Percentiles rank a stretch among this genome's conserved stretches.
Evolutionary conservation across 768 basidiomycete species (phyloP).

Genomic region (Mrakia hoshinonis): DNA sequence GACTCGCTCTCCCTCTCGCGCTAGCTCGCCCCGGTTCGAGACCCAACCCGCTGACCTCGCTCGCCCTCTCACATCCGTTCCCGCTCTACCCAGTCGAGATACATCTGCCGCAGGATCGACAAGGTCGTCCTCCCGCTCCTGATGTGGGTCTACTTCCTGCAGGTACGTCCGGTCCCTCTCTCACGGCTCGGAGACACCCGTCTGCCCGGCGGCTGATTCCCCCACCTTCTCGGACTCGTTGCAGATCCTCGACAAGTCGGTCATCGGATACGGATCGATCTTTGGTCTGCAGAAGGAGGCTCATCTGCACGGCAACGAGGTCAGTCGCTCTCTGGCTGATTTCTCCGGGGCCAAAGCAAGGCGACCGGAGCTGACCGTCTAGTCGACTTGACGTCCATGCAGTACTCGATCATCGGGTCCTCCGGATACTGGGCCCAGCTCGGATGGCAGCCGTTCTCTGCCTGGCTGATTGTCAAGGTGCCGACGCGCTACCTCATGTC

Average conservation of each 20-base stretch:
- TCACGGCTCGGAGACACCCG: background rate
- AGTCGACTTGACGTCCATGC: background rate
- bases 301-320: conserved; percentile 17
- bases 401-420: conserved; percentile 30
- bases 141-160: conserved; percentile 40
- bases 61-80: background rate
- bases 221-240: conserved; percentile 19
- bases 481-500: conserved; percentile 20
- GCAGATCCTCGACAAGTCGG: conserved; percentile 16
- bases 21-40: background rate
- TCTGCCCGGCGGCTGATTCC: background rate
- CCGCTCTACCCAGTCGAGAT: conserved; percentile 3
- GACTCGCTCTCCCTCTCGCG: background rate
- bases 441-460: conserved; percentile 34
- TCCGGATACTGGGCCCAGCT: conserved; percentile 34
- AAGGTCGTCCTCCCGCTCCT: conserved; percentile 26
- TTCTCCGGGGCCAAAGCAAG: background rate
- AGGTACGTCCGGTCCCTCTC: conserved; percentile 16
- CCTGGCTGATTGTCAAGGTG: conserved; percentile 35
- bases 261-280: conserved; percentile 32
- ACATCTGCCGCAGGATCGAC: conserved; percentile 28
- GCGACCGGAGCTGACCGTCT: background rate
- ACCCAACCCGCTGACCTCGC: background rate
- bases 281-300: conserved; percentile 33
- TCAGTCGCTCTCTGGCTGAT: background rate